Evolutionary conservation across 2,329 filamentous ascomycete genomes (phyloP), one percentile per base, ranked within the genome.

Genomic region (Exophiala sp.): DNA sequence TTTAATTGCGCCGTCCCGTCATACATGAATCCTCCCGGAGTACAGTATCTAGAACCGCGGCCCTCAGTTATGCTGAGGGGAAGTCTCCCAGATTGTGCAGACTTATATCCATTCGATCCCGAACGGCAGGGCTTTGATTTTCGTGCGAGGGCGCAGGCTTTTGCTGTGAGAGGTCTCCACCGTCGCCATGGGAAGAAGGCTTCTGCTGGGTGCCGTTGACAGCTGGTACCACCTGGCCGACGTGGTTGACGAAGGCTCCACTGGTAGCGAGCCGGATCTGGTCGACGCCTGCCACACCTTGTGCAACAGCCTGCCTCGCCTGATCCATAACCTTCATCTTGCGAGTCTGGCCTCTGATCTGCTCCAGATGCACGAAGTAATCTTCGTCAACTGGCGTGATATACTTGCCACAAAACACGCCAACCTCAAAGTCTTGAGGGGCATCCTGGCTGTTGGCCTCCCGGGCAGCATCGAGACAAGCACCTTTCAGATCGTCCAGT

Each of bases 341-440:
- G 56, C 77, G 74, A 55, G 79, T 83, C 66, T 87, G 82, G 40
- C 84, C 85, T 46, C 87, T 77, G 14, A 89, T 69, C 51, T 77
- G 73, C 68, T 87, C 83, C 3, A 94, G 74, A 62, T 88, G 86
- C 58, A 87, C 81, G 60, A 96, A 93, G 70, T 96, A 96, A 30
- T 79, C 82, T 5, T 82, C 77, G 1, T 84, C 79, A 1, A 96
- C 85, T 0, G 81, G 81, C 0, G 91, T 96, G 54, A 87, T 76
- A 68, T 96, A 96, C 57, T 82, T 81, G 39, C 91, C 91, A 63
- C 83, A 88, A 72, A 97, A 96, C 7, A 96, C 90, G 46, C 91
- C 90, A 2, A 94, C 82, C 65, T 97, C 91, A 59, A 96, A 96
- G 48, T 83, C 74, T 56, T 78, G 60, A 3, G 70, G 70, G 73